Evolutionary conservation across 208 protist genomes (phyloP).

Genomic region (Crithidia thermophila): DNA sequence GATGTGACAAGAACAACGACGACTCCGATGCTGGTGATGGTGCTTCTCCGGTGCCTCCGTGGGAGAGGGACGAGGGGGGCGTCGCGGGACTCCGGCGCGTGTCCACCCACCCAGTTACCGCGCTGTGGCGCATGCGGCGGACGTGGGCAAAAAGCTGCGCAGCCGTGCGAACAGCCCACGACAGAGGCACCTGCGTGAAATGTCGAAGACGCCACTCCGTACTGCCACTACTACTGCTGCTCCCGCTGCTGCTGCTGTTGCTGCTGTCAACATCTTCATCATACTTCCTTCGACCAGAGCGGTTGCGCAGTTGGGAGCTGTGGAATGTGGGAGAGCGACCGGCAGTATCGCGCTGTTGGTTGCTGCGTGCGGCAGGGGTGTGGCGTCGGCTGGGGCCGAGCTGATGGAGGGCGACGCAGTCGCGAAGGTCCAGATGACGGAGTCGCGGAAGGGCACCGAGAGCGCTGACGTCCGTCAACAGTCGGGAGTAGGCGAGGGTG

Average conservation of each 20-base stretch:
- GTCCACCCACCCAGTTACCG: neutral
- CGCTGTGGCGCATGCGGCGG: neutral
- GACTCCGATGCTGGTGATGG: too few relatives aligned
- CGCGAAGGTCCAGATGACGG: constrained; percentile 19
- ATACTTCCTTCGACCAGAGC: neutral
- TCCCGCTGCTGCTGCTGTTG: neutral
- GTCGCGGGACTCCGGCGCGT: too few relatives aligned
- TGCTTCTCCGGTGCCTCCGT: neutral
- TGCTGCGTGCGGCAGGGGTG: too few relatives aligned
- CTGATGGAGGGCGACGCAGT: neutral
- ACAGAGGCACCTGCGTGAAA: neutral
- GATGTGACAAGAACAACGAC: too few relatives aligned
- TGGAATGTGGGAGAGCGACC: too few relatives aligned
- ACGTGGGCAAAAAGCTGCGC: neutral
- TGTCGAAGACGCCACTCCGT: neutral
- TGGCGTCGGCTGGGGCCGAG: constrained; percentile 11
- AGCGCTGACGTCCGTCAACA: constrained; percentile 13
- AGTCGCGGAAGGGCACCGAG: constrained; percentile 20
- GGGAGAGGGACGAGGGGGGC: too few relatives aligned
- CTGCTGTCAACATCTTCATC: neutral
- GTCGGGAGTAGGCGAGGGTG: constrained; percentile 19
- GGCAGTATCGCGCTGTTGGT: too few relatives aligned
- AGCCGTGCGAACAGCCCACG: neutral
- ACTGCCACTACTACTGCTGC: neutral
- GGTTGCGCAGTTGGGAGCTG: neutral